Base-by-base conservation (phyloP, 352 stramenopile genomes). In the Pythium sukuiense region DNA sequence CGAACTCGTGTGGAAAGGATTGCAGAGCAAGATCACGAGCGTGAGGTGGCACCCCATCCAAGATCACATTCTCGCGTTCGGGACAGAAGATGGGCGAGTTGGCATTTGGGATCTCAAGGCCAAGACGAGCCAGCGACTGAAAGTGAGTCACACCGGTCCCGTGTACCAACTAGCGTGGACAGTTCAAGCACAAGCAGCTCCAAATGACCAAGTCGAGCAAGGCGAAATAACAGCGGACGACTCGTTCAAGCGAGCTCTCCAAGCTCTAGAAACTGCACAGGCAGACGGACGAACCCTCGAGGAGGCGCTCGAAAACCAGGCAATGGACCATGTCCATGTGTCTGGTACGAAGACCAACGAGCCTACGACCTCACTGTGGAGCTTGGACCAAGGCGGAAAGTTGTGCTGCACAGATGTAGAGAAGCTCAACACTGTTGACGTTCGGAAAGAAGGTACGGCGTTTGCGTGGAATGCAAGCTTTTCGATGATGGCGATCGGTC, bases 1-100 rank as follows among this genome's bases (percentile, higher is more conserved):
- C 2, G 80, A 92, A 3, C 20, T 92, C 48, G 74, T 92, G 9
- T 93, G 85, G 85, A 93, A 88, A 59, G 83, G 85, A 5, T 37
- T 93, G 29, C 82, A 93, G 49, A 91, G 83, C 70, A 92, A 92
- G 54, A 59, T 93, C 30, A 92, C 83, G 27, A 81, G 75, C 12
- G 70, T 93, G 20, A 65, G 62, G 35, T 93, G 85, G 83, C 77
- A 90, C 69, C 83, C 83, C 8, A 58, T 89, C 30, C 58, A 84
- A 50, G 54, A 77, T 12, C 66, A 74, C 13, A 49, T 87, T 13
- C 61, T 93, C 16, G 85, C 79, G 2, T 93, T 87, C 53, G 83
- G 83, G 4, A 90, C 80, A n/a, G 85, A 92, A 69, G 83, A 92
- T 43, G 85, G 85, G 1, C 71, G 74, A 7, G 48, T 93, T 50